Percentiles rank a stretch among this genome's conserved stretches.
These are phyloP conservation scores for Ambrosia trifida DNA, from an alignment of 129 eudicot genomes.

Conservation along the genomic window DNA sequence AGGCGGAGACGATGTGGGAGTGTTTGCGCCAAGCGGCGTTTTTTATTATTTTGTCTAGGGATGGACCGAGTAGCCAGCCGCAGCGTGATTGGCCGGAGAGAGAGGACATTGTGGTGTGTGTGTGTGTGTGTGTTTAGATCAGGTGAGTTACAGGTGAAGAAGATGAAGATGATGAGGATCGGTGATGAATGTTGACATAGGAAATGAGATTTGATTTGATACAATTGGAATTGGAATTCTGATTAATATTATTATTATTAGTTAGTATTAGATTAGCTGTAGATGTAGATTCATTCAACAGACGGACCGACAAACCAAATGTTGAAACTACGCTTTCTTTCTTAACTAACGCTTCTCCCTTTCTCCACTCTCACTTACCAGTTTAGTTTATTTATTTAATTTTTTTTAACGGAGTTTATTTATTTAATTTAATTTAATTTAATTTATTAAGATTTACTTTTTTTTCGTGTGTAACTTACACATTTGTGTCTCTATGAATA, in stretches of 20 bases:
- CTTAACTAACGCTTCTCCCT: conserved; percentile 15
- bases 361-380: background rate
- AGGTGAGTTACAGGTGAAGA: background rate
- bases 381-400: too few species aligned
- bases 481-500: too few species aligned
- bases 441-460: too few species aligned
- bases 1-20: conserved; percentile 80
- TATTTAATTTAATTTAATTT: too few species aligned
- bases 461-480: too few species aligned
- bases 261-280: background rate
- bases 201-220: conserved; percentile 11
- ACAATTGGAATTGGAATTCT: too few species aligned
- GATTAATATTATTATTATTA: too few species aligned
- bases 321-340: conserved; percentile 14
- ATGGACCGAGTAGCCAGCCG: conserved; percentile 89
- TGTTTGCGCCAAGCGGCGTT: conserved; percentile 97
- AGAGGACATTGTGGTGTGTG: conserved; percentile 29
- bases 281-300: background rate
- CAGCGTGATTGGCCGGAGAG: conserved; percentile 94
- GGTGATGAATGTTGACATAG: conserved; percentile 3
- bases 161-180: conserved; percentile 2
- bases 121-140: conserved; percentile 4
- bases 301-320: background rate
- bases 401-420: too few species aligned
- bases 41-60: conserved; percentile 93